Percentiles rank a stretch among this genome's conserved stretches.
These are phyloP conservation scores for Beauveria australis DNA, from an alignment of 2,329 filamentous ascomycete genomes.

Conservation along the genomic window DNA sequence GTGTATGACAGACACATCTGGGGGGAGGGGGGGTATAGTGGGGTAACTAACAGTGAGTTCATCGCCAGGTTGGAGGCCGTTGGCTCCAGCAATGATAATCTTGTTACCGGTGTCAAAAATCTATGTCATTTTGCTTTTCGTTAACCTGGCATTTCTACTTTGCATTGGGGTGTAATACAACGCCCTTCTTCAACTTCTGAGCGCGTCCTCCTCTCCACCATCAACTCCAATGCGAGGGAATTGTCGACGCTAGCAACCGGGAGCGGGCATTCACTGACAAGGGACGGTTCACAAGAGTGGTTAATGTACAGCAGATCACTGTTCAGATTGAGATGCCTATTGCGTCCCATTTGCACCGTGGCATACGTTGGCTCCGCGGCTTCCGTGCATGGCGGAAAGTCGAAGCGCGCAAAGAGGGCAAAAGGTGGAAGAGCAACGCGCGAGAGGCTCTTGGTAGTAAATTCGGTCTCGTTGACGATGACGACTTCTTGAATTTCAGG, in stretches of 20 bases:
- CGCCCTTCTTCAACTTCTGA: neutral
- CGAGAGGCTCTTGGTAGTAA: conserved; percentile 53
- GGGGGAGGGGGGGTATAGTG: neutral
- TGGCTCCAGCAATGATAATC: conserved; percentile 49
- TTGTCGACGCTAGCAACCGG: neutral
- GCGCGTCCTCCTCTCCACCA: neutral
- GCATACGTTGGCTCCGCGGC: conserved; percentile 51
- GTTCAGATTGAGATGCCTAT: conserved; percentile 54
- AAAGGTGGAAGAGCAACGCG: conserved; percentile 49
- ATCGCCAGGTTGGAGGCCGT: conserved; percentile 45
- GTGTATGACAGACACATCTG: too few relatives aligned
- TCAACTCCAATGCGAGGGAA: neutral
- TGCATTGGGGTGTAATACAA: neutral
- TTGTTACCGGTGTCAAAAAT: conserved; percentile 52
- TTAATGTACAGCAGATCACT: conserved; percentile 61
- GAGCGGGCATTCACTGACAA: conserved; percentile 37
- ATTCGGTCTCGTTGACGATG: conserved; percentile 39
- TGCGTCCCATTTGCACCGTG: conserved; percentile 51
- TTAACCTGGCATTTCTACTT: neutral
- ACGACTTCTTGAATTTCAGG: conserved; percentile 49
- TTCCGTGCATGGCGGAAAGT: conserved; percentile 54
- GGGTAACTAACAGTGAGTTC: conserved; percentile 45
- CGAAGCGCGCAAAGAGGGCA: conserved; percentile 57
- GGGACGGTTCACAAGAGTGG: conserved; percentile 58
- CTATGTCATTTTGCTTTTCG: conserved; percentile 23